Conservation (phyloP, 179 eudicot genomes). For the Silene coronaria region DNA sequence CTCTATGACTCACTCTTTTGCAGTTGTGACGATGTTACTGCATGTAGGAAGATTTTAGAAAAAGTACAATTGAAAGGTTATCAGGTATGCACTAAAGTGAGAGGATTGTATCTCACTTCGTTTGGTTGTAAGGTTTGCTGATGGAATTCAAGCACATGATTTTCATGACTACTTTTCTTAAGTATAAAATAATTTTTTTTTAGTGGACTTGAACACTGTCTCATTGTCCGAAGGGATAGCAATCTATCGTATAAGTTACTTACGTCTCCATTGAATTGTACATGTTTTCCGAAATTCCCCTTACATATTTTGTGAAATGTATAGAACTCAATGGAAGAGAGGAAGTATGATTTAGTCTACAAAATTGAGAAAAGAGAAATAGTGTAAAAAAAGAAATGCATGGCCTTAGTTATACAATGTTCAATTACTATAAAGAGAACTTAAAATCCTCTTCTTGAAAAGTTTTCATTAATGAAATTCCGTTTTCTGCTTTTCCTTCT, state of each 20-base stretch:
- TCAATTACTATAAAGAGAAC: neutral
- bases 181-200: neutral
- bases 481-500: neutral
- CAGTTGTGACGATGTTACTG: constrained; percentile 61
- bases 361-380: neutral
- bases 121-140: neutral
- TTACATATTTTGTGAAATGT: too few relatives aligned
- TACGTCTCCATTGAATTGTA: too few relatives aligned
- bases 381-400: neutral
- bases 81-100: constrained; percentile 48
- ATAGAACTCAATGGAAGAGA: too few relatives aligned
- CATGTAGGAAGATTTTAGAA: constrained; percentile 54
- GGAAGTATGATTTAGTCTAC: neutral
- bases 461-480: neutral
- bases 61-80: constrained; percentile 65
- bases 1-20: constrained; percentile 14
- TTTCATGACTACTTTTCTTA: neutral
- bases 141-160: neutral
- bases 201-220: neutral
- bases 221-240: neutral
- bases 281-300: too few relatives aligned
- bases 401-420: neutral
- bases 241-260: neutral
- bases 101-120: constrained; percentile 3
- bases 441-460: neutral